phyloP scores from a whole-genome alignment of 169 alveolate genomes.

The Theileria luwenshuni region DNA sequence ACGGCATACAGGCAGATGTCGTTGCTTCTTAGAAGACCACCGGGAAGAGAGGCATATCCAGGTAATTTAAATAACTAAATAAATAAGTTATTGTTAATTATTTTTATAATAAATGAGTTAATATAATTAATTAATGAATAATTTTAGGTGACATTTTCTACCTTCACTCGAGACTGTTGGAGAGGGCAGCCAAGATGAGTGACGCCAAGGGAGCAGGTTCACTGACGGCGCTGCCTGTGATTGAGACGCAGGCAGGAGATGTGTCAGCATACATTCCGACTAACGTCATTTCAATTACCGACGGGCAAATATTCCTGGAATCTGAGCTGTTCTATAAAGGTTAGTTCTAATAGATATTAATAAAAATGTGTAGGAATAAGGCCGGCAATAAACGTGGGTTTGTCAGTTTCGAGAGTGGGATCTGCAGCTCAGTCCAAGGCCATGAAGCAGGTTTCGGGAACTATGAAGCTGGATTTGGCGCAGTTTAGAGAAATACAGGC shows the following conservation, averaged over 20 bases:
- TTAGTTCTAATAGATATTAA: no score
- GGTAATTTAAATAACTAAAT: background rate
- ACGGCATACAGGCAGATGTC: slow-evolving; percentile 97
- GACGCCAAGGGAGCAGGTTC: slow-evolving; percentile 94
- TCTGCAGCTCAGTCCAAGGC: slow-evolving; percentile 94
- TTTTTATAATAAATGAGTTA: background rate
- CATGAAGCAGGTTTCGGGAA: slow-evolving; percentile 89
- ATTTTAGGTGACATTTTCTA: slow-evolving; percentile 93
- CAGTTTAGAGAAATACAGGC: slow-evolving; percentile 97
- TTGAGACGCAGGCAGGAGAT: slow-evolving; percentile 98
- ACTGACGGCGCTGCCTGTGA: slow-evolving; percentile 96
- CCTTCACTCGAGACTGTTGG: slow-evolving; percentile 94
- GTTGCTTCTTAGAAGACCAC: slow-evolving; percentile 92
- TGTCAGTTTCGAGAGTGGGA: slow-evolving; percentile 96
- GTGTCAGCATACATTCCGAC: slow-evolving; percentile 98
- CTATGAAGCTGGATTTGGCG: slow-evolving; percentile 94
- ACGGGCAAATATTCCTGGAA: slow-evolving; percentile 96
- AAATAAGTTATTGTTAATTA: slow-evolving; percentile 26
- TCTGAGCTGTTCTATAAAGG: slow-evolving; percentile 97
- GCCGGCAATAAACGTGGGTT: slow-evolving; percentile 98
- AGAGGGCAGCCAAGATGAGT: slow-evolving; percentile 96
- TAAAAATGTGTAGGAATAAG: slow-evolving; percentile 82
- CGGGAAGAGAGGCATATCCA: slow-evolving; percentile 97
- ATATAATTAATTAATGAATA: background rate
- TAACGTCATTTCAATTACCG: slow-evolving; percentile 97